phyloP scores from a whole-genome alignment of 108 stramenopile species.

The Fistulifera solaris region DNA sequence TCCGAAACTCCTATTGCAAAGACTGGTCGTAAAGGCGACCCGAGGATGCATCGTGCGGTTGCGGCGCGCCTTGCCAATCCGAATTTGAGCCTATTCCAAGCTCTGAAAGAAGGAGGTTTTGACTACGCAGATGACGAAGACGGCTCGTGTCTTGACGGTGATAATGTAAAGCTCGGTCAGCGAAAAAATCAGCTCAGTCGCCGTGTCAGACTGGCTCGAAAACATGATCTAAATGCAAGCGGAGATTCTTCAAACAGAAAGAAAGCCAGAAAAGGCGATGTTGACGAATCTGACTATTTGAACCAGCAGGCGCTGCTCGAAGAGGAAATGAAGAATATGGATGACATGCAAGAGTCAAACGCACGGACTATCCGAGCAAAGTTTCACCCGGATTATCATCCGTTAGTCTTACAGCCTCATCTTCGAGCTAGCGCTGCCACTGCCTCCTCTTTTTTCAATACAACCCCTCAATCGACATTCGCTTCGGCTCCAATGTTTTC shows the following conservation, averaged over 20 bases:
- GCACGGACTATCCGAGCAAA: constrained; percentile 20
- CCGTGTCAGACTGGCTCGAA: constrained; percentile 50
- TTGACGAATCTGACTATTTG: neutral
- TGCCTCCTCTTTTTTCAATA: too few species aligned
- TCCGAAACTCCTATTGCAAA: constrained; percentile 2
- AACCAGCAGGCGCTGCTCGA: constrained; percentile 11
- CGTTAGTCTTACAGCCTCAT: constrained; percentile 14
- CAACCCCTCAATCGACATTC: too few species aligned
- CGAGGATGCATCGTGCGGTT: constrained; percentile 63
- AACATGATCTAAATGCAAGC: constrained; percentile 9
- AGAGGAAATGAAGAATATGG: constrained; percentile 10
- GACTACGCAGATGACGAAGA: constrained; percentile 47
- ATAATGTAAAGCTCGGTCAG: constrained; percentile 66
- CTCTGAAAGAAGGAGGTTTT: constrained; percentile 66
- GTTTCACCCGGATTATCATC: constrained; percentile 27
- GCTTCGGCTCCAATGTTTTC: neutral
- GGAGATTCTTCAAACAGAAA: neutral
- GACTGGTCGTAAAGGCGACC: constrained; percentile 60
- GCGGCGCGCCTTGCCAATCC: constrained; percentile 62
- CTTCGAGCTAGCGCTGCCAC: too few species aligned
- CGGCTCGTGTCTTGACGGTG: constrained; percentile 36
- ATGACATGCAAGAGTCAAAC: neutral
- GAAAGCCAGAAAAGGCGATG: neutral
- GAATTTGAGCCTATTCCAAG: constrained; percentile 43
- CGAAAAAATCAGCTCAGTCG: constrained; percentile 75